Evolutionary conservation across 768 basidiomycete genomes (phyloP).

Genomic region (Leccinum olivaceopallidum): DNA sequence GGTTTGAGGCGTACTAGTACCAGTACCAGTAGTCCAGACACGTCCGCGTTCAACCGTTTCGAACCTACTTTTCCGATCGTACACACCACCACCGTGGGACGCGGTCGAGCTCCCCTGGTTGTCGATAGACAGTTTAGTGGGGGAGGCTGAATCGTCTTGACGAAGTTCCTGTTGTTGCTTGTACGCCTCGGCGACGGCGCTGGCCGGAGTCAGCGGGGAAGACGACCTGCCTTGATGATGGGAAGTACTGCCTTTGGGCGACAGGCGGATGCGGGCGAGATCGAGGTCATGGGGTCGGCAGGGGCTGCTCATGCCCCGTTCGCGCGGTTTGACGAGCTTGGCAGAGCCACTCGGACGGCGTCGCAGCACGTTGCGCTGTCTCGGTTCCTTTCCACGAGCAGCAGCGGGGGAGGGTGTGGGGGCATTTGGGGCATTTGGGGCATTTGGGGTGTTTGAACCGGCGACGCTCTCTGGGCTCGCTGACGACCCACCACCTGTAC

Average conservation of each 20-base stretch:
- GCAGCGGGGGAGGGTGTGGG: background rate
- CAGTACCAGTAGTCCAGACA: background rate
- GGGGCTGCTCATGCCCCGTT: slow-evolving; percentile 14
- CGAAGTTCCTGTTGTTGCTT: slow-evolving; percentile 40
- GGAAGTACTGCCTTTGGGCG: background rate
- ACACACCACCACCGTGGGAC: slow-evolving; percentile 8
- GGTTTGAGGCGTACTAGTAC: background rate
- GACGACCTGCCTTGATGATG: background rate
- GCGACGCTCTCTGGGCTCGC: slow-evolving; percentile 19
- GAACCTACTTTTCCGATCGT: slow-evolving; percentile 16
- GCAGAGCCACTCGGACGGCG: slow-evolving; percentile 31
- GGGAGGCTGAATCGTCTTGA: slow-evolving; percentile 11
- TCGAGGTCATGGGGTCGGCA: background rate
- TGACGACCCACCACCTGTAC: background rate
- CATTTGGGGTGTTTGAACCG: background rate
- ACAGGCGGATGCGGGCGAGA: background rate
- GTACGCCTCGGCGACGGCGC: slow-evolving; percentile 48
- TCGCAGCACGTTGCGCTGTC: slow-evolving; percentile 33
- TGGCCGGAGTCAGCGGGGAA: slow-evolving; percentile 43
- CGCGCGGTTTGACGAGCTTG: slow-evolving; percentile 20
- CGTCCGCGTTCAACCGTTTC: slow-evolving; percentile 5
- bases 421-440: background rate
- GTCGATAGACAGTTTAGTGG: slow-evolving; percentile 27
- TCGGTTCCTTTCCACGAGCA: slow-evolving; percentile 15
- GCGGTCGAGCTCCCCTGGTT: slow-evolving; percentile 21